Percentiles rank a stretch among this genome's conserved stretches.
These are phyloP conservation scores for Chrysanthemum makinoi DNA, from an alignment of 129 eudicot genomes.

Conservation along the genomic window DNA sequence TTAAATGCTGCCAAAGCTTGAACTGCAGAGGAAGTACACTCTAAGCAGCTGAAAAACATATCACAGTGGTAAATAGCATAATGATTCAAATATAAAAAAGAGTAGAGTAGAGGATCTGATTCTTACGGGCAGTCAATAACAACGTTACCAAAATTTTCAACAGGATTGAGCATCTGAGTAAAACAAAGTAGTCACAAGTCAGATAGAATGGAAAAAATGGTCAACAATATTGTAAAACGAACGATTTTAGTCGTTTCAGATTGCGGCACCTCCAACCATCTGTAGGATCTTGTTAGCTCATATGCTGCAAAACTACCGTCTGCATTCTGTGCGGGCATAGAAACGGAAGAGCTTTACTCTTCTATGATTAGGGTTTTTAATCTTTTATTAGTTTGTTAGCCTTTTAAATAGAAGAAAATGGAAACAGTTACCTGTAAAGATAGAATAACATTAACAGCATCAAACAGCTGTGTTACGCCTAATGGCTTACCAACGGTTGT, in stretches of 20 bases:
- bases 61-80: background rate
- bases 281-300: conserved; percentile 92
- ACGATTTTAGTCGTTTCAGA: background rate
- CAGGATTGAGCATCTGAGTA: conserved; percentile 80
- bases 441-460: conserved; percentile 78
- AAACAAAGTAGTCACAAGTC: too few relatives aligned
- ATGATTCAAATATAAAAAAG: background rate
- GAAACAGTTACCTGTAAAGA: conserved; percentile 71
- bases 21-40: conserved; percentile 7
- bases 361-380: too few relatives aligned
- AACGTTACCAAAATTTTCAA: conserved; percentile 92
- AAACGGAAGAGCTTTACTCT: too few relatives aligned
- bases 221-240: conserved; percentile 6
- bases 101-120: background rate
- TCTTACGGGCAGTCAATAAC: conserved; percentile 19
- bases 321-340: conserved; percentile 48
- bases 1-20: conserved; percentile 17
- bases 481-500: conserved; percentile 71
- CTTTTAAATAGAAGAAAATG: conserved; percentile 11
- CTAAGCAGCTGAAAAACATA: conserved; percentile 3
- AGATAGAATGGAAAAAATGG: too few relatives aligned
- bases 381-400: too few relatives aligned
- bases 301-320: conserved; percentile 91
- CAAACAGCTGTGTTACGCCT: conserved; percentile 55
- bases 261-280: conserved; percentile 75